Evolutionary conservation across 768 basidiomycete species (phyloP).

Genomic region (Phanerodontia chrysosporium): DNA sequence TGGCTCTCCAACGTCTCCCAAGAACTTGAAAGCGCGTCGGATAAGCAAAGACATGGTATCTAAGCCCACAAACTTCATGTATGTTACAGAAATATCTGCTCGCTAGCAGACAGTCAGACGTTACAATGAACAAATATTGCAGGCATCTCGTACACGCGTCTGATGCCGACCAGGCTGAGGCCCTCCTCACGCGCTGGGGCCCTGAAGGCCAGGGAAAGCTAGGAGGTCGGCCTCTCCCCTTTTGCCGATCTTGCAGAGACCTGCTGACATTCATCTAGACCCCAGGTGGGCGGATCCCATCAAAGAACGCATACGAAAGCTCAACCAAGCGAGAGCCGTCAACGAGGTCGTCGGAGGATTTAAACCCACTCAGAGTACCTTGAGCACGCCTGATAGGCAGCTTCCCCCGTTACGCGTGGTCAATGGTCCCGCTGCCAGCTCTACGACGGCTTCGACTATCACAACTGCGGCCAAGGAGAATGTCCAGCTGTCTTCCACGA

Average conservation of each 20-base stretch:
- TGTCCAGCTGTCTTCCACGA: constrained; percentile 37
- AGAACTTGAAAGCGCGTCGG: constrained; percentile 51
- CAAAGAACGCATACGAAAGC: constrained; percentile 68
- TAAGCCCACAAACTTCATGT: constrained; percentile 80
- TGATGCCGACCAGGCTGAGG: constrained; percentile 85
- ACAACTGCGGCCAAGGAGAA: constrained; percentile 78
- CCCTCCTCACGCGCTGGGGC: constrained; percentile 82
- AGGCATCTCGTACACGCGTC: constrained; percentile 91
- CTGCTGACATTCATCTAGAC: constrained; percentile 45
- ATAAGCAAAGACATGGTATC: constrained; percentile 91
- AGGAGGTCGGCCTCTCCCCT: constrained; percentile 48
- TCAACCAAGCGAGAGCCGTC: constrained; percentile 65
- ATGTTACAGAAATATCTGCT: constrained; percentile 34
- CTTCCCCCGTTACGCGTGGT: constrained; percentile 67
- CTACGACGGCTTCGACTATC: constrained; percentile 63
- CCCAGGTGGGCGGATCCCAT: constrained; percentile 87
- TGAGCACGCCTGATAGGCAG: constrained; percentile 36
- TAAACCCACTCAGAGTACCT: constrained; percentile 48
- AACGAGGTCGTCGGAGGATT: constrained; percentile 74
- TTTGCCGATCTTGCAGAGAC: background rate
- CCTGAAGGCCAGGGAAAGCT: constrained; percentile 86
- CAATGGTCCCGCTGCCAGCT: constrained; percentile 58
- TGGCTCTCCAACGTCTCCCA: constrained; percentile 29
- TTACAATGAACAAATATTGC: constrained; percentile 14
- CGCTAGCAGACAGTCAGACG: constrained; percentile 1